phyloP scores from a whole-genome alignment of 257 asterid species.

The Solanum microdontum region DNA sequence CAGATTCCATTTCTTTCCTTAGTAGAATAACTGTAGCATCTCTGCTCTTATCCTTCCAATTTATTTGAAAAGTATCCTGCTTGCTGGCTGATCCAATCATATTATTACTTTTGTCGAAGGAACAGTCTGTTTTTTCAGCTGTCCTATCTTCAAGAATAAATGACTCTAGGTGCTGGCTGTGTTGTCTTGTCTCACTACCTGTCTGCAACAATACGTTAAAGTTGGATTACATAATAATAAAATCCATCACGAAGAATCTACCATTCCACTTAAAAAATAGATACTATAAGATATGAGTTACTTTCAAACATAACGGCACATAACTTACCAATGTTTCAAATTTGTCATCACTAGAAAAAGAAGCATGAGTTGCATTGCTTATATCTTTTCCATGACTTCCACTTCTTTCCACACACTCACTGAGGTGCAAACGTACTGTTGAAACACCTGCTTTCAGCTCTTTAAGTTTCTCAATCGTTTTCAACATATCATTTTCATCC shows the following conservation, averaged over 20 bases:
- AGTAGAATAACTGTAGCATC: constrained; percentile 48
- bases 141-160: constrained; percentile 7
- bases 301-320: constrained; percentile 1
- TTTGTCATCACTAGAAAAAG: constrained; percentile 12
- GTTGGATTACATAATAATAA: not conserved
- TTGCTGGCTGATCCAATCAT: constrained; percentile 1
- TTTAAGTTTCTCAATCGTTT: constrained; percentile 46
- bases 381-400: constrained; percentile 18
- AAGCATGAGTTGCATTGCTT: constrained; percentile 4
- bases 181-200: constrained; percentile 31
- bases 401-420: constrained; percentile 22
- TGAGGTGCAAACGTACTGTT: constrained; percentile 40
- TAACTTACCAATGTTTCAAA: constrained; percentile 42
- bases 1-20: constrained; percentile 62
- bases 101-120: not conserved
- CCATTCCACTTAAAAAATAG: not conserved
- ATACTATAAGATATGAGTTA: not conserved
- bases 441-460: constrained; percentile 56
- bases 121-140: not conserved
- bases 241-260: not conserved
- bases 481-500: constrained; percentile 35
- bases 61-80: constrained; percentile 12
- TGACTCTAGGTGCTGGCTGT: constrained; percentile 12
- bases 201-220: constrained; percentile 49
- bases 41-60: constrained; percentile 24